Evolutionary conservation across 1,139 yeast species (phyloP).

Genomic region (Yamadazyma atlantica): DNA sequence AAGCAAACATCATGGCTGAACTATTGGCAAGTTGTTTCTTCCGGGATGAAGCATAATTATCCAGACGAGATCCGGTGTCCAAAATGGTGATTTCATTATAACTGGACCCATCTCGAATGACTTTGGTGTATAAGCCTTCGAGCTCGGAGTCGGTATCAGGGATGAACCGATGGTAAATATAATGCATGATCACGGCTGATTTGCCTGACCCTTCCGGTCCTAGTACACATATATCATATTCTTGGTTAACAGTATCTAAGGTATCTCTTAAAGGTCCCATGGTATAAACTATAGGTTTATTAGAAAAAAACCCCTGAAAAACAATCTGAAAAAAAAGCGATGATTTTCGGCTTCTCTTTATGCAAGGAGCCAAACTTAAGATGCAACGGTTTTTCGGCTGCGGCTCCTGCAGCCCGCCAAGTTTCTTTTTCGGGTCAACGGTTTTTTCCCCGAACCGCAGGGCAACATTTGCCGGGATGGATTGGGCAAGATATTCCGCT

Average conservation of each 20-base stretch:
- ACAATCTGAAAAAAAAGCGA: background rate
- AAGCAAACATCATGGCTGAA: constrained; percentile 30
- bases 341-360: background rate
- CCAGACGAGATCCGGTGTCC: constrained; percentile 26
- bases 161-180: constrained; percentile 23
- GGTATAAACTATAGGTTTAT: background rate
- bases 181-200: constrained; percentile 27
- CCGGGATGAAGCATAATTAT: constrained; percentile 28
- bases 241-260: constrained; percentile 23
- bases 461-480: constrained; percentile 1
- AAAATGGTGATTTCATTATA: constrained; percentile 29
- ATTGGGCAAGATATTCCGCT: too few relatives aligned
- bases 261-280: constrained; percentile 15
- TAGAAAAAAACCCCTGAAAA: background rate
- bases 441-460: background rate
- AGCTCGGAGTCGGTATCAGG: constrained; percentile 21
- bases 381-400: constrained; percentile 1
- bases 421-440: constrained; percentile 1
- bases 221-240: constrained; percentile 34
- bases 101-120: constrained; percentile 14
- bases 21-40: constrained; percentile 31
- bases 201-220: constrained; percentile 34
- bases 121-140: constrained; percentile 34
- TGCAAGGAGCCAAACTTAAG: background rate
- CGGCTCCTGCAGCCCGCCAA: background rate